Evolutionary conservation across 192 early-diverging fungal genomes (phyloP).

Genomic region (Mortierella alpina): DNA sequence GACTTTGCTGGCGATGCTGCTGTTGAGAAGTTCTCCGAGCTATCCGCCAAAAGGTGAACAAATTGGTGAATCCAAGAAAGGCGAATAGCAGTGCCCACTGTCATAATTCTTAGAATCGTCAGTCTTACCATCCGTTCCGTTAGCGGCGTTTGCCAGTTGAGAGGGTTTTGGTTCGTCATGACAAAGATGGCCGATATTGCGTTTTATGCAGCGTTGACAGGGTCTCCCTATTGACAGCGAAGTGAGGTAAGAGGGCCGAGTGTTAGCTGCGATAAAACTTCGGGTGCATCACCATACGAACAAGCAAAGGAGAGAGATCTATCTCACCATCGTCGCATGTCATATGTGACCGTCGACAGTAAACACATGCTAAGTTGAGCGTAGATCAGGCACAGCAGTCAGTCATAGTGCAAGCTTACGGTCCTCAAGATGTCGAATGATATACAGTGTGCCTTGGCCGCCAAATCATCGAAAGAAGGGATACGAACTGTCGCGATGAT

Average conservation of each 20-base stretch:
- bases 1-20: conserved; percentile 1
- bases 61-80: not conserved
- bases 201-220: conserved; percentile 94
- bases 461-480: not conserved
- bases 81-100: not conserved
- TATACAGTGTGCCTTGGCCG: not conserved
- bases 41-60: not conserved
- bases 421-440: not conserved
- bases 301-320: conserved; percentile 22
- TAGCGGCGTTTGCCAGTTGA: conserved; percentile 15
- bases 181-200: conserved; percentile 92
- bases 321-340: conserved; percentile 85
- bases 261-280: not conserved
- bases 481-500: not conserved
- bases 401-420: conserved; percentile 13
- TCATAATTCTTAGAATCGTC: not conserved
- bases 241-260: not conserved
- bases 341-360: conserved; percentile 96
- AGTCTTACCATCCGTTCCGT: not conserved
- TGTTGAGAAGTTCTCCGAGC: conserved; percentile 7
- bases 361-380: conserved; percentile 82
- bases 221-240: conserved; percentile 72
- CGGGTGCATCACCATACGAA: not conserved
- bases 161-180: conserved; percentile 83
- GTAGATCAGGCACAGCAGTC: conserved; percentile 5